phyloP scores from a whole-genome alignment of 2,329 filamentous ascomycete genomes.

The Colletotrichum navitas region DNA sequence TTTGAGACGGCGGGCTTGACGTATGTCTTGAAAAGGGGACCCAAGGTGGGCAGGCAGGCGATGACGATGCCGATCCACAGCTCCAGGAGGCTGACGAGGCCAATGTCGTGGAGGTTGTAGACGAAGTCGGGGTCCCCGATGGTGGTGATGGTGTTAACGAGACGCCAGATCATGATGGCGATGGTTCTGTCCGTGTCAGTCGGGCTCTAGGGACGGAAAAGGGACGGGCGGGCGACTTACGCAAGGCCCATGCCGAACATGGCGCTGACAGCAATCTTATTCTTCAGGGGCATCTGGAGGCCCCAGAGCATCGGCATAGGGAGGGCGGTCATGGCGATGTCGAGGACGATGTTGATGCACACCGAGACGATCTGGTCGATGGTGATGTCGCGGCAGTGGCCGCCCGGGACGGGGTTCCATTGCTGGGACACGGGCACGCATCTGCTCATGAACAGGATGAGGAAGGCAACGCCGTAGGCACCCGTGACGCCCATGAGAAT shows the following conservation, averaged over 20 bases:
- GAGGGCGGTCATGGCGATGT: constrained; percentile 54
- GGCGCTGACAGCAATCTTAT: constrained; percentile 50
- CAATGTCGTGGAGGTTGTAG: constrained; percentile 49
- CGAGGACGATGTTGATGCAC: constrained; percentile 47
- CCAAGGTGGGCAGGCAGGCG: constrained; percentile 58
- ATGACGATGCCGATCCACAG: constrained; percentile 55
- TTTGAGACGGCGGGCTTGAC: constrained; percentile 43
- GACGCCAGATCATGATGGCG: constrained; percentile 54
- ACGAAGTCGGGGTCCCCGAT: constrained; percentile 44
- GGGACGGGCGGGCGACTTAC: constrained; percentile 43
- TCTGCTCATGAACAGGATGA: constrained; percentile 50
- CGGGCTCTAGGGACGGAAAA: no score
- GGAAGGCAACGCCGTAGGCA: constrained; percentile 47
- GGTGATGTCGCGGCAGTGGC: constrained; percentile 53
- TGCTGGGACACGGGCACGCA: constrained; percentile 49
- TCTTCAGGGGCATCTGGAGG: constrained; percentile 55
- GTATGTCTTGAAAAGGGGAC: constrained; percentile 47
- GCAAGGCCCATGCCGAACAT: constrained; percentile 51
- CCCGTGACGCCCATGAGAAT: constrained; percentile 45
- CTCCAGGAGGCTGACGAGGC: constrained; percentile 54
- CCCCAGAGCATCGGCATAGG: constrained; percentile 58
- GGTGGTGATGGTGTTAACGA: constrained; percentile 47
- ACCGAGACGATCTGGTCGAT: constrained; percentile 45
- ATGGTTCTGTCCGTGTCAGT: constrained; percentile 48
- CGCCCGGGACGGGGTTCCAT: constrained; percentile 50